Base-by-base conservation (phyloP, 208 protist genomes). In the Wallacemonas sp. region DNA sequence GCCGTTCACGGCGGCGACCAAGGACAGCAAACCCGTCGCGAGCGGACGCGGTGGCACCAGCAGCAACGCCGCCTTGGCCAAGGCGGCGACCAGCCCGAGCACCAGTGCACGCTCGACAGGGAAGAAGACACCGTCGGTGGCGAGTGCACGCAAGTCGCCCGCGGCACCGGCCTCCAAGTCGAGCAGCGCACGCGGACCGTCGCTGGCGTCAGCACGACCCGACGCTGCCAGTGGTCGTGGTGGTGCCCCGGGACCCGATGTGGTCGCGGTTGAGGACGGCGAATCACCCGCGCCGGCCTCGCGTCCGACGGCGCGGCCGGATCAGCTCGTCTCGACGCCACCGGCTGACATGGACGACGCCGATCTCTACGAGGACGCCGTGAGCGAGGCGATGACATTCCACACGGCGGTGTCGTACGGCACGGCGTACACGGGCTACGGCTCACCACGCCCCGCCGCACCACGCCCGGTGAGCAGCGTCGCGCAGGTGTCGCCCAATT, bases 351-450 rank as follows among this genome's bases (percentile, higher is more conserved):
- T 58, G 52, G 52, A 41, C 32, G 30, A 16, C 4, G 1, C 14
- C n/a, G 52, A 58, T 39, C 30, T 58, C n/a, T 58, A 58, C 32
- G 52, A 58, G 26, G 52, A 58, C 32, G 29, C 34, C 30, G 52
- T 58, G n/a, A 58, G 52, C 52, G 52, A 58, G 1, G 52, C 52
- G 0, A 58, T 58, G 52, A 58, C 36, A 2, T 58, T 58, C 52
- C 52, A 41, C 52, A 58, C 52, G 17, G 52, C 52, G 9, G 5
- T 58, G 2, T 58, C 52, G 11, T 58, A 56, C 48, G 48, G 48
- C 48, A 56, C 48, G 21, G 27, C 48, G 24, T 14, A 14, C 48
- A 56, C 1, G 24, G 24, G n/a, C 24, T n/a, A 34, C 1, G 11
- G 36, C 14, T 6, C 36, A 41, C 36, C 36, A 41, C 36, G 36